Conservation (phyloP, 176 grass and related monocot genomes). For the Musa schizocarpa region DNA sequence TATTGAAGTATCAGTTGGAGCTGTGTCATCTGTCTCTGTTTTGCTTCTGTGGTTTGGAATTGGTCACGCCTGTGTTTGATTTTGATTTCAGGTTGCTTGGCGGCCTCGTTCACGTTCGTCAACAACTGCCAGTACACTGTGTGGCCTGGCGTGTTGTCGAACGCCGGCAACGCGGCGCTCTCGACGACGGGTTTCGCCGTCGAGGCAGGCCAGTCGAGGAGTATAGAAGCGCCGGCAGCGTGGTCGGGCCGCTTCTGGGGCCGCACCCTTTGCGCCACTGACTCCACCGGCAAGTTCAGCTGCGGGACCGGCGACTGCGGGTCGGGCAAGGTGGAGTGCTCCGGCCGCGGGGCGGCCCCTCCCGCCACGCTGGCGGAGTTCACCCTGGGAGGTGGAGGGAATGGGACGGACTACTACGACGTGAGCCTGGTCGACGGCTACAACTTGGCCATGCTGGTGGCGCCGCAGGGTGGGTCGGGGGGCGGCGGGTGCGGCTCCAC, state of each 20-base stretch:
- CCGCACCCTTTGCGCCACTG: neutral
- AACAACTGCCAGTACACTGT: neutral
- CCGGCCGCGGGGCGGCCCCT: neutral
- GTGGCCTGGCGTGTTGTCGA: neutral
- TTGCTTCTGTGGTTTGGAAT: no score
- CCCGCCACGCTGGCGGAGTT: slow-evolving; percentile 1
- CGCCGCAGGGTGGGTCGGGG: slow-evolving; percentile 31
- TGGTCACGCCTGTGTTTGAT: neutral
- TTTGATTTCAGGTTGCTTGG: neutral
- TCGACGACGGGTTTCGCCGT: neutral
- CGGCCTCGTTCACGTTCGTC: neutral
- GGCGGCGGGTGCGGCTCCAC: slow-evolving; percentile 30
- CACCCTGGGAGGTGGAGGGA: slow-evolving; percentile 17
- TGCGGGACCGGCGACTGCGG: neutral
- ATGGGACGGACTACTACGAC: slow-evolving; percentile 65
- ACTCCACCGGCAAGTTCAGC: neutral
- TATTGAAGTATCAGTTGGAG: no score
- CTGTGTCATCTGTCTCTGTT: no score
- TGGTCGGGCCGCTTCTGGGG: slow-evolving; percentile 1
- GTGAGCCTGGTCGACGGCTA: slow-evolving; percentile 77
- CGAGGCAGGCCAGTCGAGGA: neutral
- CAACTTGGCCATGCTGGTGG: slow-evolving; percentile 52
- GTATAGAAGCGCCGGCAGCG: neutral
- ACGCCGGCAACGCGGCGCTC: neutral
- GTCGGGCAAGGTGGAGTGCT: neutral